A percentile compares a stretch with the other conserved stretches of the same genome.
These are phyloP conservation scores for Malassezia globosa DNA, from an alignment of 1,284 basidiomycete genomes.

Conservation along the genomic window DNA sequence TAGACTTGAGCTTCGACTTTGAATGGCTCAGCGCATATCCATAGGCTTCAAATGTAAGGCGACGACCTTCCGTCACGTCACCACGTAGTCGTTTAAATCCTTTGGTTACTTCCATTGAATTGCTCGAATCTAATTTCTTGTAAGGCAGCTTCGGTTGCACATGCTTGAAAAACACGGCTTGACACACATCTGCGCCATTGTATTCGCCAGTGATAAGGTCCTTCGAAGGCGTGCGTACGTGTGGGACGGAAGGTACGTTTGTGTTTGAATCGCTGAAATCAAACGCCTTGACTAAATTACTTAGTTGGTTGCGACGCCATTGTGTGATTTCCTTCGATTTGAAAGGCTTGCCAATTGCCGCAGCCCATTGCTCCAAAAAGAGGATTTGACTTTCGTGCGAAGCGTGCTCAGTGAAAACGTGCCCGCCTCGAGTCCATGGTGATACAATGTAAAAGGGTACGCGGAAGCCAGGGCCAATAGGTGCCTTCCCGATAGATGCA, in stretches of 20 bases:
- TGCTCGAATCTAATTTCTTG: conserved; percentile 8
- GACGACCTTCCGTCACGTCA: conserved; percentile 26
- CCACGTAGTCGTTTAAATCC: conserved; percentile 27
- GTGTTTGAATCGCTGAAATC: conserved; percentile 25
- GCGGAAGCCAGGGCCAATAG: conserved; percentile 34
- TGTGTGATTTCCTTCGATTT: conserved; percentile 20
- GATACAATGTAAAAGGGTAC: conserved; percentile 34
- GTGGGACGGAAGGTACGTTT: conserved; percentile 9
- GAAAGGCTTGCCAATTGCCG: conserved; percentile 30
- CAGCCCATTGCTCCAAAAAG: conserved; percentile 33
- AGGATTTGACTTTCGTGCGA: conserved; percentile 32
- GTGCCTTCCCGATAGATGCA: conserved; percentile 15
- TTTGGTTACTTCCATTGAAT: conserved; percentile 15
- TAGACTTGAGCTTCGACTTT: background rate
- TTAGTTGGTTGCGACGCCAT: conserved; percentile 30
- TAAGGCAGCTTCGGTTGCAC: conserved; percentile 1
- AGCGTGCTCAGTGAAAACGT: conserved; percentile 29
- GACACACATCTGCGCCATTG: conserved; percentile 19
- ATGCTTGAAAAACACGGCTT: conserved; percentile 8
- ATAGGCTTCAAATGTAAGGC: conserved; percentile 19
- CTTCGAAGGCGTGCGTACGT: conserved; percentile 11
- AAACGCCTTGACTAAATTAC: conserved; percentile 29
- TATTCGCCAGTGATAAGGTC: conserved; percentile 17
- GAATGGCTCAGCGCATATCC: conserved; percentile 17
- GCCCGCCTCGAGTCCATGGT: conserved; percentile 29